These are phyloP conservation scores for Mesembryanthemum crystallinum DNA, from an alignment of 148 eudicot genomes.

Conservation along the genomic window DNA sequence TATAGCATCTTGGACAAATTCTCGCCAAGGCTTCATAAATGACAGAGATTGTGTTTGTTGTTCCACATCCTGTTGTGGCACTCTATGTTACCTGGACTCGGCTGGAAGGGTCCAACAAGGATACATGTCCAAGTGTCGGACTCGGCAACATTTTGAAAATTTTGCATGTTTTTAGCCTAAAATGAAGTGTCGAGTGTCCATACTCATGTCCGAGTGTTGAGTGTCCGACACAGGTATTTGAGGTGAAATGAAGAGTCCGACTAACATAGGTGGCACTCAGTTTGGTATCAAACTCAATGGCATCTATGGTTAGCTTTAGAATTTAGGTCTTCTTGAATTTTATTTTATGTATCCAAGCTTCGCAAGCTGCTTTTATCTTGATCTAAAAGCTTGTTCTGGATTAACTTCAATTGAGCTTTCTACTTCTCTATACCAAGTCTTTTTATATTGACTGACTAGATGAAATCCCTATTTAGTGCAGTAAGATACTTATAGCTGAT, in stretches of 20 bases:
- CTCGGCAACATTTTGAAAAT: too few relatives aligned
- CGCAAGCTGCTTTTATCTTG: slow-evolving; percentile 9
- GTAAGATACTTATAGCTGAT: too few relatives aligned
- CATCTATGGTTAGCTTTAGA: neutral
- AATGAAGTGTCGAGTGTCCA: too few relatives aligned
- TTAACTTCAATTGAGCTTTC: neutral
- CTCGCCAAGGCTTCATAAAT: neutral
- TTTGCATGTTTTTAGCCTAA: too few relatives aligned
- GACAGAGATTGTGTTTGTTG: neutral
- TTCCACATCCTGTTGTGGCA: slow-evolving; percentile 3
- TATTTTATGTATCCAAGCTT: slow-evolving; percentile 1
- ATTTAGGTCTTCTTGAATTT: neutral
- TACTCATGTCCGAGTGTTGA: too few relatives aligned
- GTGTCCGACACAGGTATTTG: too few relatives aligned
- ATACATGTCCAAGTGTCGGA: too few relatives aligned
- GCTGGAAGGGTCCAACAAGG: too few relatives aligned
- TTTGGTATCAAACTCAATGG: slow-evolving; percentile 1
- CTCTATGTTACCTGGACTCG: too few relatives aligned
- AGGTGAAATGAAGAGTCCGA: too few relatives aligned
- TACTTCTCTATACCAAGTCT: slow-evolving; percentile 1
- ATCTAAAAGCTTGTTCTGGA: neutral
- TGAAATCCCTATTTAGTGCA: too few relatives aligned
- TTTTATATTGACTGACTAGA: neutral
- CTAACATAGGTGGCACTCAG: neutral
- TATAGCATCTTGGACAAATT: slow-evolving; percentile 8